These are phyloP conservation scores for Coniochaeta sp. DNA, from an alignment of 2,329 filamentous ascomycete species.

Conservation along the genomic window DNA sequence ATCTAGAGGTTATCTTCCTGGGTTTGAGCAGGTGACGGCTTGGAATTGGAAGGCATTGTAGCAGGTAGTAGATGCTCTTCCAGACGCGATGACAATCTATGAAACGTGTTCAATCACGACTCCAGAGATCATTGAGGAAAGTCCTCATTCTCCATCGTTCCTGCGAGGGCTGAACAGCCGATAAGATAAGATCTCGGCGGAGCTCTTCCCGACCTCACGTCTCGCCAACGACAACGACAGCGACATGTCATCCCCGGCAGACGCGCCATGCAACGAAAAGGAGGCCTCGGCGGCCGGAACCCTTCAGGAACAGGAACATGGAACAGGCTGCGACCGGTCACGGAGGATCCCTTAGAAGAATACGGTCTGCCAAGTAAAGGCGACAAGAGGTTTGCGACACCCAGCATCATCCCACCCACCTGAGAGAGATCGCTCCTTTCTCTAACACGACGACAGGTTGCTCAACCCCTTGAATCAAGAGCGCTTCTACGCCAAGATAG, in stretches of 20 bases:
- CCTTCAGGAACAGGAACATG: neutral
- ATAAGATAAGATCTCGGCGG: neutral
- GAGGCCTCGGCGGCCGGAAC: neutral
- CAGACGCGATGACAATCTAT: no score
- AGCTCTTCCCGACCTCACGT: neutral
- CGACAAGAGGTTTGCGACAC: constrained; percentile 59
- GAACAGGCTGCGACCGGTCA: constrained; percentile 47
- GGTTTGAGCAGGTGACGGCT: neutral
- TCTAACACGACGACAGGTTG: constrained; percentile 38
- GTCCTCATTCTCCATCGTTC: neutral
- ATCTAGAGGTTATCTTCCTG: neutral
- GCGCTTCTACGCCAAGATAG: constrained; percentile 77
- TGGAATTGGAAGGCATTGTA: neutral
- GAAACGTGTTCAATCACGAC: neutral
- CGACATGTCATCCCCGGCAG: neutral
- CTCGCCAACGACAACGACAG: no score
- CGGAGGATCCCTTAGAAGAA: constrained; percentile 67
- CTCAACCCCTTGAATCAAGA: constrained; percentile 74
- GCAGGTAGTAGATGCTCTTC: neutral
- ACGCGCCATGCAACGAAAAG: constrained; percentile 2
- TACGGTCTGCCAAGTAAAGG: constrained; percentile 89
- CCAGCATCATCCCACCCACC: neutral
- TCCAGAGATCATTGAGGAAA: neutral
- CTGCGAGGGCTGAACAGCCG: neutral
- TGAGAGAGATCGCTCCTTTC: neutral